These are phyloP conservation scores for Fonsecaea multimorphosa DNA, from an alignment of 2,329 filamentous ascomycete species.

Conservation along the genomic window DNA sequence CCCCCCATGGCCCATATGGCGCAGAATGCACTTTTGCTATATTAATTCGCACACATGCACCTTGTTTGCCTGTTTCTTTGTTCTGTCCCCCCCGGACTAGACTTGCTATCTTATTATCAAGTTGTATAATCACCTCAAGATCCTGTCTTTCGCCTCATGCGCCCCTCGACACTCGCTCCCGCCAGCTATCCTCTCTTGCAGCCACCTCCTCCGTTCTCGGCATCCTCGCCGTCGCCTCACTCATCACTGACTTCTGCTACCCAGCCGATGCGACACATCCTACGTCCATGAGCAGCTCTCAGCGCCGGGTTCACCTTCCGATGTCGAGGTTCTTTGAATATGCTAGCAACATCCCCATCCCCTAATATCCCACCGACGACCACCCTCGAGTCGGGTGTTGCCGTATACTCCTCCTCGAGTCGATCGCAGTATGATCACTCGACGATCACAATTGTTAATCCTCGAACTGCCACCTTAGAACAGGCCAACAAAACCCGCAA, in stretches of 20 bases:
- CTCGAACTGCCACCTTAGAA: constrained; percentile 21
- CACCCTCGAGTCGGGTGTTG: constrained; percentile 23
- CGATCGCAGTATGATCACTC: constrained; percentile 30
- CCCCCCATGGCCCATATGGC: too few species aligned
- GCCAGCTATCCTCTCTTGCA: background rate
- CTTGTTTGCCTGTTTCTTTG: background rate
- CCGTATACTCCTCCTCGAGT: constrained; percentile 17
- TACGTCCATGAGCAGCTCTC: constrained; percentile 18
- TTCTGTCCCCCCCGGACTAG: background rate
- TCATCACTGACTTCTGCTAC: background rate
- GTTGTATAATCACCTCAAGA: background rate
- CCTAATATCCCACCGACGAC: constrained; percentile 29
- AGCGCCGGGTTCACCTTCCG: constrained; percentile 21
- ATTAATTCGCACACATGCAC: constrained; percentile 3
- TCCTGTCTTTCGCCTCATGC: background rate
- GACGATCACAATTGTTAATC: constrained; percentile 5
- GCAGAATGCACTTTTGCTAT: background rate
- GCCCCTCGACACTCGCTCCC: background rate
- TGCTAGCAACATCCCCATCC: constrained; percentile 40
- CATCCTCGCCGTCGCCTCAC: background rate
- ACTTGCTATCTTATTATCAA: background rate
- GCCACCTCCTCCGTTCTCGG: background rate
- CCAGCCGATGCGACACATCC: constrained; percentile 12
- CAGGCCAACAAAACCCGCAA: constrained; percentile 15
- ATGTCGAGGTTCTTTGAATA: constrained; percentile 34